phyloP scores from a whole-genome alignment of 2,329 filamentous ascomycete species.

The Lecanicillium sp. region DNA sequence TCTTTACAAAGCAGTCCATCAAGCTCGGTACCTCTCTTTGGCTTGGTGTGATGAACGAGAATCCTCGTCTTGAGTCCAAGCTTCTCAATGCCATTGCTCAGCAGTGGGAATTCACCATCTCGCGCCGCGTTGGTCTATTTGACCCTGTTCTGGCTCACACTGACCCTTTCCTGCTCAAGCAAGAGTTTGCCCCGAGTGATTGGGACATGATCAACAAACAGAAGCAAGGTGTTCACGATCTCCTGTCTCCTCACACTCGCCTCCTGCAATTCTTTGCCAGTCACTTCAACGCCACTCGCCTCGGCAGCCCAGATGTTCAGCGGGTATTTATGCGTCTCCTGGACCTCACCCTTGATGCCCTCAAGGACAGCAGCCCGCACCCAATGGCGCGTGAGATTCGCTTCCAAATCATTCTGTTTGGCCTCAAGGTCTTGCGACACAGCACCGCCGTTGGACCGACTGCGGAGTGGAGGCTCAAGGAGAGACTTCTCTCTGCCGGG shows the following conservation, averaged over 20 bases:
- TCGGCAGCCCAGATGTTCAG: slow-evolving; percentile 77
- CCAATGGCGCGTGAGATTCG: slow-evolving; percentile 88
- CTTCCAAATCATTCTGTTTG: slow-evolving; percentile 81
- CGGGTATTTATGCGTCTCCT: slow-evolving; percentile 77
- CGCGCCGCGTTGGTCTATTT: slow-evolving; percentile 75
- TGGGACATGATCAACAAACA: slow-evolving; percentile 65
- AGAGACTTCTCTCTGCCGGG: slow-evolving; percentile 78
- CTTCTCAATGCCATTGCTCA: slow-evolving; percentile 82
- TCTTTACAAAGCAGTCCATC: slow-evolving; percentile 93
- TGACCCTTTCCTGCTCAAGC: slow-evolving; percentile 85
- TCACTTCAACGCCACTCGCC: slow-evolving; percentile 88
- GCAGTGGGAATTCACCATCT: slow-evolving; percentile 82
- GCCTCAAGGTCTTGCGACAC: slow-evolving; percentile 67
- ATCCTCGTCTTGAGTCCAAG: slow-evolving; percentile 78
- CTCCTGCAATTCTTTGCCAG: slow-evolving; percentile 86
- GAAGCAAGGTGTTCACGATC: slow-evolving; percentile 73
- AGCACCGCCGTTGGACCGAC: slow-evolving; percentile 59
- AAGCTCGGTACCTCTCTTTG: slow-evolving; percentile 93
- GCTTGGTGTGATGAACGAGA: slow-evolving; percentile 96
- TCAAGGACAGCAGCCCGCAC: slow-evolving; percentile 66
- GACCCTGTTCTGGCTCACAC: slow-evolving; percentile 63
- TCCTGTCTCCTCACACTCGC: slow-evolving; percentile 79
- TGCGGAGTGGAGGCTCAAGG: slow-evolving; percentile 77
- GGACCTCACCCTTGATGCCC: slow-evolving; percentile 67
- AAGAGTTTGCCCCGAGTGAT: slow-evolving; percentile 91